phyloP scores from a whole-genome alignment of 345 rosid genomes.

The Mercurialis annua region DNA sequence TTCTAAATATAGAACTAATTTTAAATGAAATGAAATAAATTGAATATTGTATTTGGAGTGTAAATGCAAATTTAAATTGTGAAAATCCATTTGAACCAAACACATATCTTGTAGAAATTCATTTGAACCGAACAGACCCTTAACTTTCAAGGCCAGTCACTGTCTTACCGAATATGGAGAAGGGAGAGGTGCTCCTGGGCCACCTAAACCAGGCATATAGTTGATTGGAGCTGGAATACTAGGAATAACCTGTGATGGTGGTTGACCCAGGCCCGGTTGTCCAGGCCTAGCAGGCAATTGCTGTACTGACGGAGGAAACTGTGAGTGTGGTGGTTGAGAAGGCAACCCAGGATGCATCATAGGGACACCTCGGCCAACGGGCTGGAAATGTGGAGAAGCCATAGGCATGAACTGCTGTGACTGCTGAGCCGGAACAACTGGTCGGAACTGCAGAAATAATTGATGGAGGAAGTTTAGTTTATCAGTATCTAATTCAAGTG shows the following conservation, averaged over 20 bases:
- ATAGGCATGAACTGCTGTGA: conserved; percentile 58
- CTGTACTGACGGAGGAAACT: conserved; percentile 58
- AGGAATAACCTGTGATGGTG: conserved; percentile 50
- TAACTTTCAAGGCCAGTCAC: conserved; percentile 5
- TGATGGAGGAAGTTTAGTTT: conserved; percentile 6
- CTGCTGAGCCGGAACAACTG: conserved; percentile 54
- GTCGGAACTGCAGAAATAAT: conserved; percentile 58
- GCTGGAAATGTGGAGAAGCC: conserved; percentile 72
- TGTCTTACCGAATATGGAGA: conserved; percentile 64
- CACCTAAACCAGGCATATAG: conserved; percentile 51
- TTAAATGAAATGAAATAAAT: no score
- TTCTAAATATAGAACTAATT: no score
- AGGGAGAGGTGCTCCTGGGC: conserved; percentile 53
- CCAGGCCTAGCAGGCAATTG: conserved; percentile 60
- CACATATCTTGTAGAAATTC: no score
- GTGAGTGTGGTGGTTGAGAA: conserved; percentile 61
- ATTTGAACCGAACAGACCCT: no score
- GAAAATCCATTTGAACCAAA: no score
- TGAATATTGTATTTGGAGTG: no score
- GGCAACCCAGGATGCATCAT: conserved; percentile 64
- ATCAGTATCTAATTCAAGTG: not conserved
- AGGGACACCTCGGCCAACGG: conserved; percentile 51
- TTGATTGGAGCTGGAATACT: conserved; percentile 46
- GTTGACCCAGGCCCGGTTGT: conserved; percentile 52
- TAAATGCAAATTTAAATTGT: no score